Evolutionary conservation across 768 basidiomycete species (phyloP), one percentile per base, ranked within the genome.

Genomic region (Cyclocybe aegerita): DNA sequence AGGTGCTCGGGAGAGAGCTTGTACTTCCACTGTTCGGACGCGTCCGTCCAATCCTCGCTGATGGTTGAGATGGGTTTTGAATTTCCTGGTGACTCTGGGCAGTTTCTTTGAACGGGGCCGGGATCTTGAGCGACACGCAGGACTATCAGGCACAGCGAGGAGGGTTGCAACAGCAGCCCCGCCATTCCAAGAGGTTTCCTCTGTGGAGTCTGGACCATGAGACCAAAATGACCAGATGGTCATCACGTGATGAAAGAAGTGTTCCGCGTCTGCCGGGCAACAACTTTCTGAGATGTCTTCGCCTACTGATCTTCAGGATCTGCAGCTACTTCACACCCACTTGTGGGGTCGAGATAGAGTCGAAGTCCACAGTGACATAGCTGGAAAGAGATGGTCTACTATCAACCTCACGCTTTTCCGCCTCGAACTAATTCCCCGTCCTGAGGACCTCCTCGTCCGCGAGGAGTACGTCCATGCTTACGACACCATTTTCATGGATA

Each of bases 51-150:
- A 23, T 23, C 23, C 23, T 23, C 88, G 0, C 80, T 82, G 54
- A 96, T 89, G 12, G 78, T 71, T n/a, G 75, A 87, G 89, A 11
- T 89, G 73, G 8, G 71, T 60, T 60, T 47, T 30, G 63, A 65
- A 46, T 72, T 68, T 42, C 77, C 76, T 11, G 75, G 77, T 4
- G 80, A 79, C 34, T 68, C 70, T 4, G 82, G 68, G 39, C 67
- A 67, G 41, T 69, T 60, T 37, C 65, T 62, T 31, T 36, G 68
- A 71, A 16, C 64, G 64, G 16, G 74, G 73, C 35, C 66, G 65
- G 23, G 23, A 23, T 23, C 1, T 23, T 23, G 23, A 23, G 23
- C 23, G 23, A 23, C 23, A 23, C 23, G 23, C 23, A 23, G 23
- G 23, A 23, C 4, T 23, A 23, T 23, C 23, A 4, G 23, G 23